These are phyloP conservation scores for Talaromyces sp. DNA, from an alignment of 2,329 filamentous ascomycete species.

Conservation along the genomic window DNA sequence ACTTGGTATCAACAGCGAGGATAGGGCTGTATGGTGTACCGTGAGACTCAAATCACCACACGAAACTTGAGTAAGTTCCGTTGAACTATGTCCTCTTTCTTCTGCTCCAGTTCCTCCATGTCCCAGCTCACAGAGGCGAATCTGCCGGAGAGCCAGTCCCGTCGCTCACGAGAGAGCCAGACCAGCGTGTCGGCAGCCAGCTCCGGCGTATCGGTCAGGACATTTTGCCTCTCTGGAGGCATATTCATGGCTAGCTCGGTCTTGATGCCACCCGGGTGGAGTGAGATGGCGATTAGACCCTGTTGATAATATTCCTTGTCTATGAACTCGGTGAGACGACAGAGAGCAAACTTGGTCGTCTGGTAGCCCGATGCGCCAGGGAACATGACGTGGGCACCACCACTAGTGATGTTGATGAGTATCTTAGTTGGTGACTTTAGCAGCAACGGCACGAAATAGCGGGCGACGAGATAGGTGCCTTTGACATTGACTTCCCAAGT, in stretches of 20 bases:
- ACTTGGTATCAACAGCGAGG: background rate
- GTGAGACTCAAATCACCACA: too few relatives aligned
- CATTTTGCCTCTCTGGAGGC: slow-evolving; percentile 21
- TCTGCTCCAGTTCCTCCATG: too few relatives aligned
- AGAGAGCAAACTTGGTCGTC: slow-evolving; percentile 46
- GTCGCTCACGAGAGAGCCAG: too few relatives aligned
- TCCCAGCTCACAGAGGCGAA: too few relatives aligned
- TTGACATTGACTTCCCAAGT: slow-evolving; percentile 44
- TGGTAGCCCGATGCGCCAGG: slow-evolving; percentile 42
- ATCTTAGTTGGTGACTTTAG: slow-evolving; percentile 27
- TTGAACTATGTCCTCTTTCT: too few relatives aligned
- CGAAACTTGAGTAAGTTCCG: too few relatives aligned
- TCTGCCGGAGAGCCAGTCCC: too few relatives aligned
- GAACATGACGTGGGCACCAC: slow-evolving; percentile 33
- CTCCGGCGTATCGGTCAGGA: slow-evolving; percentile 33
- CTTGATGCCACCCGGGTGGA: slow-evolving; percentile 38
- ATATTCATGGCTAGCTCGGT: slow-evolving; percentile 34
- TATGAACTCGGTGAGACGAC: slow-evolving; percentile 47
- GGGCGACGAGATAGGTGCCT: slow-evolving; percentile 41
- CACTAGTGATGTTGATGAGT: slow-evolving; percentile 44
- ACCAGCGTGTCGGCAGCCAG: slow-evolving; percentile 32
- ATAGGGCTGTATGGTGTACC: background rate
- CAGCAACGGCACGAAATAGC: slow-evolving; percentile 42
- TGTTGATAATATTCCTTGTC: slow-evolving; percentile 40
- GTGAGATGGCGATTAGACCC: slow-evolving; percentile 36